Evolutionary conservation across 495 filamentous ascomycete species (phyloP).

Genomic region (Penicillium malachiteum): DNA sequence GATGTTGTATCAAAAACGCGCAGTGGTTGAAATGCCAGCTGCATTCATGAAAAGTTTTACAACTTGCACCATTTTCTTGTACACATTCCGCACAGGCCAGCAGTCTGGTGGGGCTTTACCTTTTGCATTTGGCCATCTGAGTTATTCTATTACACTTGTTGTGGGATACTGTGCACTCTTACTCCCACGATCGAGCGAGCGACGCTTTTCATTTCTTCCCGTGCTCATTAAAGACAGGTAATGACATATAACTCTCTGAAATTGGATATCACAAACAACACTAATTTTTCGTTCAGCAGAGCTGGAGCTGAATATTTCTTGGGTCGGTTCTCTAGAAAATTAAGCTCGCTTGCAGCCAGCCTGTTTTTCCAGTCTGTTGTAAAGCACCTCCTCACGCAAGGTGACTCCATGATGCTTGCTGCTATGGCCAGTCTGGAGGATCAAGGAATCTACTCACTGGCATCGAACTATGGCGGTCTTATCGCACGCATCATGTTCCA

Average conservation of each 20-base stretch:
- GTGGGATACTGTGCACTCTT: constrained; percentile 62
- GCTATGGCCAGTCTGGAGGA: constrained; percentile 69
- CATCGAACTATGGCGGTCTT: constrained; percentile 91
- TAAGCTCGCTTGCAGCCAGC: constrained; percentile 67
- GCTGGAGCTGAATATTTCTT: constrained; percentile 47
- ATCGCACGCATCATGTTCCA: constrained; percentile 90
- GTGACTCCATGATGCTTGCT: constrained; percentile 84
- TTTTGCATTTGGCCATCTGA: constrained; percentile 85
- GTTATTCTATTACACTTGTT: constrained; percentile 67
- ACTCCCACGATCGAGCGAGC: constrained; percentile 34
- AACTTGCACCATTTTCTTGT: constrained; percentile 65
- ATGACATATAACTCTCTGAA: not conserved
- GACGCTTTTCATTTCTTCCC: constrained; percentile 59
- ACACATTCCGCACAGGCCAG: constrained; percentile 43
- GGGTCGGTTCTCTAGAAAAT: constrained; percentile 63
- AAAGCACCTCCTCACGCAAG: constrained; percentile 92
- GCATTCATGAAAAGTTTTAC: constrained; percentile 72
- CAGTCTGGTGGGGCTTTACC: constrained; percentile 77
- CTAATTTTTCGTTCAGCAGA: not conserved
- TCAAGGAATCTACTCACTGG: constrained; percentile 92
- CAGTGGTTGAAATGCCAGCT: constrained; percentile 73
- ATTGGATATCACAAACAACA: not conserved
- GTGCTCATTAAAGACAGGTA: constrained; percentile 47
- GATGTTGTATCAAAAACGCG: constrained; percentile 75
- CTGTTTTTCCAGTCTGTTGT: constrained; percentile 83